Conservation (phyloP, 106 monocot species). For the Dendrobium officinale region DNA sequence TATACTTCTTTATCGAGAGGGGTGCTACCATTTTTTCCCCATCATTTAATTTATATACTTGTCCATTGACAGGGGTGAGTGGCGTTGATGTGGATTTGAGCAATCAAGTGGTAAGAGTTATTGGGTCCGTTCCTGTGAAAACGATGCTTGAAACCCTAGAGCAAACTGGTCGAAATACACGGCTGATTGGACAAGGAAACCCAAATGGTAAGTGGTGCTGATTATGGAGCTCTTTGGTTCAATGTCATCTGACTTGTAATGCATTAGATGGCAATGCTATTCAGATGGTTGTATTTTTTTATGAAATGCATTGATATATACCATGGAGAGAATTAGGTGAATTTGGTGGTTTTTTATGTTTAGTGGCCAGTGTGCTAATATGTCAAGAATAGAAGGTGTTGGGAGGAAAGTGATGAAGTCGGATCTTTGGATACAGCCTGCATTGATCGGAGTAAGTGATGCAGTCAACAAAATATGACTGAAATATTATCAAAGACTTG, state of each 20-base stretch:
- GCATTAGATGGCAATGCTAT: background rate
- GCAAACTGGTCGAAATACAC: constrained; percentile 59
- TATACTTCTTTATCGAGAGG: background rate
- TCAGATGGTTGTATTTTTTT: background rate
- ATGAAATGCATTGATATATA: background rate
- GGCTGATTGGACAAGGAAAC: constrained; percentile 87
- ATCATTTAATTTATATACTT: background rate
- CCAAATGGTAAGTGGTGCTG: constrained; percentile 54
- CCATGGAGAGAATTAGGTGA: background rate
- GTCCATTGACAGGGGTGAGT: constrained; percentile 51
- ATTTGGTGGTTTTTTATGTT: background rate
- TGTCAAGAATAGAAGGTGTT: background rate
- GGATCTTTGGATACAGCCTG: background rate
- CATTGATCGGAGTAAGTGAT: too few relatives aligned
- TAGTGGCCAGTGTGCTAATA: background rate
- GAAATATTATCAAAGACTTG: too few relatives aligned
- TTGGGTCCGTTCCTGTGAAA: constrained; percentile 68
- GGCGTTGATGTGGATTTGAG: constrained; percentile 70
- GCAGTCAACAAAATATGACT: too few relatives aligned
- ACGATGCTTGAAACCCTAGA: constrained; percentile 69
- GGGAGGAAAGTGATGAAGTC: background rate
- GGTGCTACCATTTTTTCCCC: background rate
- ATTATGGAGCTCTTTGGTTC: background rate
- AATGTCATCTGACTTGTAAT: background rate
- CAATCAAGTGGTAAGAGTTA: constrained; percentile 85